Evolutionary conservation across 2,329 filamentous ascomycete species (phyloP).

Genomic region (Neurospora crassa): DNA sequence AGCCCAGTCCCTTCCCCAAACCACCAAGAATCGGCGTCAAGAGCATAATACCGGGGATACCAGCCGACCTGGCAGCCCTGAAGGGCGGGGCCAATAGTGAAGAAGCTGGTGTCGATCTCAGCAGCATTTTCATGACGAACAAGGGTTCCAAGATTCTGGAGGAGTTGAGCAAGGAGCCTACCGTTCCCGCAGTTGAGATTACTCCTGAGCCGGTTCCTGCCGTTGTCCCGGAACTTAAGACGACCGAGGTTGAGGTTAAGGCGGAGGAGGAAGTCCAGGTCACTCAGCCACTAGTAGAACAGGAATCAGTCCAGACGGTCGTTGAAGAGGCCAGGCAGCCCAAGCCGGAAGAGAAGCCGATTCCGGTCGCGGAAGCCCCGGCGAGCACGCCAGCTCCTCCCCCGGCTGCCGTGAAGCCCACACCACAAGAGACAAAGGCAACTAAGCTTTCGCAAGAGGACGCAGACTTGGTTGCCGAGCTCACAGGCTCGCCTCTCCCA

Average conservation of each 20-base stretch:
- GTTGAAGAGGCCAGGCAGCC: not conserved
- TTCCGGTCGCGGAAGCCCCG: not conserved
- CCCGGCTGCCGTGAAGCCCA: not conserved
- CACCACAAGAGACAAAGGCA: not conserved
- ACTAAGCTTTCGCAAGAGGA: constrained; percentile 20
- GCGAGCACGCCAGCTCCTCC: not conserved
- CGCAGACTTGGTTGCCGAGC: constrained; percentile 14
- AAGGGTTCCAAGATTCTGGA: constrained; percentile 35
- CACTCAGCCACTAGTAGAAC: not conserved
- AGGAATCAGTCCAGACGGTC: not conserved
- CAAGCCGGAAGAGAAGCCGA: not conserved
- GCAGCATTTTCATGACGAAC: constrained; percentile 34
- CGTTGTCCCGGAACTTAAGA: not conserved
- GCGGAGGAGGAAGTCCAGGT: constrained; percentile 1
- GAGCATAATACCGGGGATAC: not conserved
- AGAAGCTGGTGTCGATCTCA: constrained; percentile 31
- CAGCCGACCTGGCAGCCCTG: not conserved
- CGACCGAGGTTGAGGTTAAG: not conserved
- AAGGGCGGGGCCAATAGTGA: constrained; percentile 13
- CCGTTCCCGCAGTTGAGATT: not conserved
- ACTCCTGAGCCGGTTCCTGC: not conserved
- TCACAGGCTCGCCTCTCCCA: constrained; percentile 9
- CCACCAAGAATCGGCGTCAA: not conserved
- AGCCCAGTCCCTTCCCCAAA: not conserved
- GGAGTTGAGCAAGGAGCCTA: constrained; percentile 16